Percentiles rank a stretch among this genome's conserved stretches.
These are phyloP conservation scores for Haplosporangium gracile DNA, from an alignment of 192 early-diverging fungal genomes.

Conservation along the genomic window DNA sequence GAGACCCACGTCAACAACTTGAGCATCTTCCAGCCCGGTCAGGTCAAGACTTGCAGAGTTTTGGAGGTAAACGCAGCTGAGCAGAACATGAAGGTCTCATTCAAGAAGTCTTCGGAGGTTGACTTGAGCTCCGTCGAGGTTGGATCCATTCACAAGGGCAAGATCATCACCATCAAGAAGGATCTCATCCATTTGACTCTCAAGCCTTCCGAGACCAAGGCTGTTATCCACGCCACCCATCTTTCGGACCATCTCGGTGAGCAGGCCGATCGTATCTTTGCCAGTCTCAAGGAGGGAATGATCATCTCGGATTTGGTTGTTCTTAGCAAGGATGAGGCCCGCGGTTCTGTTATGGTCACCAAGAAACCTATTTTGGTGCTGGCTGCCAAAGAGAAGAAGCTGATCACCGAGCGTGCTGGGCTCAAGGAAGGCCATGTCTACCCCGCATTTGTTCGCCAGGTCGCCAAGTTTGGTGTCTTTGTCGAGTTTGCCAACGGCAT, in stretches of 20 bases:
- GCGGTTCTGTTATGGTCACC: slow-evolving; percentile 65
- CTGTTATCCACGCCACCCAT: slow-evolving; percentile 68
- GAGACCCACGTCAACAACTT: slow-evolving; percentile 61
- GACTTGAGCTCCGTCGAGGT: slow-evolving; percentile 53
- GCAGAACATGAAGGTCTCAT: slow-evolving; percentile 69
- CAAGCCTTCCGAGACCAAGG: slow-evolving; percentile 68
- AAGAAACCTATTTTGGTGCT: slow-evolving; percentile 74
- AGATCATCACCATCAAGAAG: slow-evolving; percentile 65
- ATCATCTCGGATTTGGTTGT: slow-evolving; percentile 72
- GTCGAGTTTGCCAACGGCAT: slow-evolving; percentile 72
- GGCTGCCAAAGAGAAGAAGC: slow-evolving; percentile 65
- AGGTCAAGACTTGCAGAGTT: slow-evolving; percentile 84
- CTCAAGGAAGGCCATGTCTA: slow-evolving; percentile 69
- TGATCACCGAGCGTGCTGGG: slow-evolving; percentile 53
- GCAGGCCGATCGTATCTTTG: slow-evolving; percentile 57
- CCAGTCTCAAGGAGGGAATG: slow-evolving; percentile 54
- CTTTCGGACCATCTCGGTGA: slow-evolving; percentile 75
- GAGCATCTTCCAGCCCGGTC: slow-evolving; percentile 72
- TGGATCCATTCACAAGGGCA: slow-evolving; percentile 63
- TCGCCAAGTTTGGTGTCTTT: slow-evolving; percentile 75
- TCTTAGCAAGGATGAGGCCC: slow-evolving; percentile 61
- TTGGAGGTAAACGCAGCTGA: slow-evolving; percentile 67
- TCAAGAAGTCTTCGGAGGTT: slow-evolving; percentile 56
- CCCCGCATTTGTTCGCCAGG: slow-evolving; percentile 73
- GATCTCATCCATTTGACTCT: slow-evolving; percentile 68